These are phyloP conservation scores for Myxozyma kluyveri DNA, from an alignment of 805 yeast genomes.

Conservation along the genomic window DNA sequence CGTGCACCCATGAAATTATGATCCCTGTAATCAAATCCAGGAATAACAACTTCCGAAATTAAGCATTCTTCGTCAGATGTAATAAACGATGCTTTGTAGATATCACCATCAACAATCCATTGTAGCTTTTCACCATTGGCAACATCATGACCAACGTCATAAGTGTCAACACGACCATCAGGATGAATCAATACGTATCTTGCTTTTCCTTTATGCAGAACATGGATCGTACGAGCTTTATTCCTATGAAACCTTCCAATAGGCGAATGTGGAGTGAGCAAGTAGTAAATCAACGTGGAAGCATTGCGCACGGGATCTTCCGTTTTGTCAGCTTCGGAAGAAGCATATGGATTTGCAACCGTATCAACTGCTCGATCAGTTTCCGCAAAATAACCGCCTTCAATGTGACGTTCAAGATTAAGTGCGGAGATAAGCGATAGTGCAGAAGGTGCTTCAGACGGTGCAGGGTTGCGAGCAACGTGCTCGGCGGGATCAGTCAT, in stretches of 20 bases:
- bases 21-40: slow-evolving; percentile 59
- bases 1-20: slow-evolving; percentile 46
- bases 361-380: slow-evolving; percentile 52
- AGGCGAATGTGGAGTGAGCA: slow-evolving; percentile 51
- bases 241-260: slow-evolving; percentile 53
- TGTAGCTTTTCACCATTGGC: slow-evolving; percentile 50
- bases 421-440: slow-evolving; percentile 41
- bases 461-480: slow-evolving; percentile 19
- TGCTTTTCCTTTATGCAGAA: slow-evolving; percentile 55
- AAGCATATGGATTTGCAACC: slow-evolving; percentile 43
- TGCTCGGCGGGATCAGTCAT: slow-evolving; percentile 11
- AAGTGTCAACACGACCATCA: slow-evolving; percentile 49
- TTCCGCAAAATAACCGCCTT: slow-evolving; percentile 58
- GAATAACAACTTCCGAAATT: slow-evolving; percentile 49
- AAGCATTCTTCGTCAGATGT: slow-evolving; percentile 40
- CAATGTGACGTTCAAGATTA: slow-evolving; percentile 47
- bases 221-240: slow-evolving; percentile 53
- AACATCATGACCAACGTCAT: slow-evolving; percentile 49
- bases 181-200: slow-evolving; percentile 55
- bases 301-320: slow-evolving; percentile 39
- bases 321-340: not conserved
- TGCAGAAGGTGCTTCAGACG: slow-evolving; percentile 28
- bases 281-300: slow-evolving; percentile 54
- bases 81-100: slow-evolving; percentile 53
- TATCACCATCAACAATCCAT: slow-evolving; percentile 65